Conservation (phyloP, 768 basidiomycete genomes). For the Boletus reticulatus region DNA sequence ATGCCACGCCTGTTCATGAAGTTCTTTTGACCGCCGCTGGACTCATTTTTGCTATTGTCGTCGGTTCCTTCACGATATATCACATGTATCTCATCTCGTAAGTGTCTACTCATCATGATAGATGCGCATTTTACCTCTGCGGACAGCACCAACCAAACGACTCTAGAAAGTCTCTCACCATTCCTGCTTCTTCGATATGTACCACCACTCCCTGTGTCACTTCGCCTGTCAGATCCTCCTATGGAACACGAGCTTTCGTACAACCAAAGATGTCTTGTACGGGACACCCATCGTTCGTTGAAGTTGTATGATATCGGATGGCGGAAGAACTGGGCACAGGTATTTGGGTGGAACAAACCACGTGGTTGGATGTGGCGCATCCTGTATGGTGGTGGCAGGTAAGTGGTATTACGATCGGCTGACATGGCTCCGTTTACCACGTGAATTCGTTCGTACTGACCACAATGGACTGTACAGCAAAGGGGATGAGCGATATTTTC, state of each 20-base stretch:
- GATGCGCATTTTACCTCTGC: background rate
- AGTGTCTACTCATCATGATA: constrained; percentile 27
- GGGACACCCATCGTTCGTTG: constrained; percentile 57
- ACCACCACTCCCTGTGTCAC: constrained; percentile 51
- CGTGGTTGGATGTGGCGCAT: constrained; percentile 54
- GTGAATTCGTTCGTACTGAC: background rate
- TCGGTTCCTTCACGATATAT: constrained; percentile 75
- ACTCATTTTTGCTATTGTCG: constrained; percentile 55
- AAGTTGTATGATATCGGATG: constrained; percentile 74
- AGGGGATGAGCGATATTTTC: constrained; percentile 69
- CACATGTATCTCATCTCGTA: constrained; percentile 76
- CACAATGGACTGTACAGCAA: constrained; percentile 33
- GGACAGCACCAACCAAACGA: constrained; percentile 81
- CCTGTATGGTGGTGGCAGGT: constrained; percentile 65
- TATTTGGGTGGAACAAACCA: constrained; percentile 56
- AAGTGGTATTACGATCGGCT: constrained; percentile 25
- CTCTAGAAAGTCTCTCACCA: constrained; percentile 71
- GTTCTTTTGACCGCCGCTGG: constrained; percentile 62
- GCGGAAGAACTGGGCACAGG: constrained; percentile 66
- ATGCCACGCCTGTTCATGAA: constrained; percentile 67
- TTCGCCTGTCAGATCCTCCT: constrained; percentile 64
- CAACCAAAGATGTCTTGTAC: constrained; percentile 62
- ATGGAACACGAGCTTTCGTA: constrained; percentile 69
- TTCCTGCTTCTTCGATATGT: constrained; percentile 71
- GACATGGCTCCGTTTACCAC: no score